Conservation (phyloP, 139 green algal species). For the Ettlia oleoabundans region DNA sequence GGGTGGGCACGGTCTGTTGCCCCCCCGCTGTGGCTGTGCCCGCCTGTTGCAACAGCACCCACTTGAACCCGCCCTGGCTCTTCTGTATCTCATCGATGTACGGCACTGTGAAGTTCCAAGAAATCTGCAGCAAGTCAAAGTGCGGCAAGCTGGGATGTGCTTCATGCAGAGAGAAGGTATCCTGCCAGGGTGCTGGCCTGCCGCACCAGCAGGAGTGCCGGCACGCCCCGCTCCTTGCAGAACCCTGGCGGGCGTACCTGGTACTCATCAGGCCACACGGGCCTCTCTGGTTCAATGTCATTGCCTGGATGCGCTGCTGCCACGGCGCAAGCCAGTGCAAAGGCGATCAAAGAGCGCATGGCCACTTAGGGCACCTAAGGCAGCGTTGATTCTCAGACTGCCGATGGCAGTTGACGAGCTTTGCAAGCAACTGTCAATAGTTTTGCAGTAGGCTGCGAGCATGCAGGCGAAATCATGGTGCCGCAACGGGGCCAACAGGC, state of each 20-base stretch:
- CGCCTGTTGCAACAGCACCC: neutral
- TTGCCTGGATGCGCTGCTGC: neutral
- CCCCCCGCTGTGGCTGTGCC: neutral
- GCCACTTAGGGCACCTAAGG: neutral
- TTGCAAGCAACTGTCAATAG: too few species aligned
- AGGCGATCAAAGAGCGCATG: neutral
- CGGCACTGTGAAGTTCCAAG: constrained; percentile 42
- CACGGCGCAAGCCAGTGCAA: neutral
- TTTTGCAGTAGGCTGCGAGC: too few species aligned
- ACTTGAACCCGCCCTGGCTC: constrained; percentile 27
- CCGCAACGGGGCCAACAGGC: too few species aligned
- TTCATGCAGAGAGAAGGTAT: too few species aligned
- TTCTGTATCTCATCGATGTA: constrained; percentile 31
- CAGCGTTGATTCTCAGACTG: too few species aligned
- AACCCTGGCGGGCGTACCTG: neutral
- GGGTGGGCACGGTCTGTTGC: neutral
- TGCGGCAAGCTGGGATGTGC: neutral
- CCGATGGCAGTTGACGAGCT: too few species aligned
- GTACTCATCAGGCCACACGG: constrained; percentile 35
- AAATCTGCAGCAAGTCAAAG: neutral
- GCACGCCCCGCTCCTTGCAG: too few species aligned
- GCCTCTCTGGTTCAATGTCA: constrained; percentile 11
- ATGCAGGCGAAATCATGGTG: too few species aligned
- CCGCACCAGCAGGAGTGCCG: too few species aligned
- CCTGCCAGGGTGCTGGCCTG: neutral